These are phyloP conservation scores for Penicillium samsonianum DNA, from an alignment of 495 filamentous ascomycete genomes.

Conservation along the genomic window DNA sequence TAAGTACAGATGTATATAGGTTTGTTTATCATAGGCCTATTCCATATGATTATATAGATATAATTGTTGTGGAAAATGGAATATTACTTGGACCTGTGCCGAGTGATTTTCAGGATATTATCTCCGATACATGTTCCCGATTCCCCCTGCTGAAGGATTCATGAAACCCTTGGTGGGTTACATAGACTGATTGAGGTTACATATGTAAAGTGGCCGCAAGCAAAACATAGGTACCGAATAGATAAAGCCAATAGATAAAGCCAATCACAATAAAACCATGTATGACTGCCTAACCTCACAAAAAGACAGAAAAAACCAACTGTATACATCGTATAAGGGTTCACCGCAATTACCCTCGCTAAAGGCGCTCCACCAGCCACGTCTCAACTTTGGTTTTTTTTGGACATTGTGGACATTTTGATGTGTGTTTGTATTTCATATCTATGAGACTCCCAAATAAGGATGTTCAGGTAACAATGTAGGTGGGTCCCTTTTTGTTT, in stretches of 20 bases:
- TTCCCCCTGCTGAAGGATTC: slow-evolving; percentile 1
- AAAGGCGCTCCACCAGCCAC: slow-evolving; percentile 7
- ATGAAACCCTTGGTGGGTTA: neutral
- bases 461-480: neutral
- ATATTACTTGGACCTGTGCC: neutral
- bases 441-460: neutral
- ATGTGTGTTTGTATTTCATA: neutral
- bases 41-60: neutral
- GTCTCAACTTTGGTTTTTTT: slow-evolving; percentile 1
- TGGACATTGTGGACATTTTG: neutral
- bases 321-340: neutral
- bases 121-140: slow-evolving; percentile 1
- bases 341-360: slow-evolving; percentile 17
- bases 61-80: neutral
- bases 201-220: neutral
- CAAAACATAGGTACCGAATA: neutral
- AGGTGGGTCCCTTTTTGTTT: neutral
- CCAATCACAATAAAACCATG: neutral
- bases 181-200: slow-evolving; percentile 3
- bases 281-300: slow-evolving; percentile 9
- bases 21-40: neutral
- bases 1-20: too few species aligned
- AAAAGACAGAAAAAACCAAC: neutral
- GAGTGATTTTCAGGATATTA: neutral
- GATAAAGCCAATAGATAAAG: slow-evolving; percentile 1